Evolutionary conservation across 192 early-diverging fungal species (phyloP), one percentile per base, ranked within the genome.

Genomic region (Lunasporangiospora selenospora): DNA sequence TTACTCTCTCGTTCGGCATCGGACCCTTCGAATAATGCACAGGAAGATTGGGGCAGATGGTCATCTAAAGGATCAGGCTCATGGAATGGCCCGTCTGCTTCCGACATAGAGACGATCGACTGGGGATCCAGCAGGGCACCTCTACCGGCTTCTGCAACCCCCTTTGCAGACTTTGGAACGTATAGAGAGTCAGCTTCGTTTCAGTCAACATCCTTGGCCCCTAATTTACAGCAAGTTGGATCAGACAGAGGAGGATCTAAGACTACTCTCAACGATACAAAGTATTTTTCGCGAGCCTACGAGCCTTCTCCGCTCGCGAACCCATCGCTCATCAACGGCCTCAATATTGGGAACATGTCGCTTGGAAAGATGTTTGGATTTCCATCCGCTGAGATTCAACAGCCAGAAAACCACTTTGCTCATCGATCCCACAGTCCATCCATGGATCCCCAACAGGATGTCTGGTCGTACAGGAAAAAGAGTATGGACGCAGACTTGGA

Each of bases 291-390:
- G 3, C 53, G 69, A 10, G 69, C 69, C 5, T 73, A 73, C 43
- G 60, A 73, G 23, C 60, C 69, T 1, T 73, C 69, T 11, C 69
- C 69, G 31, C 55, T 73, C 1, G 60, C 69, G 13, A 58, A 73
- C 34, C 69, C 69, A 27, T 62, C 60, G 34, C 16, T 73, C 15
- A 40, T 63, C 13, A 57, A 39, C 11, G 58, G 55, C 36, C 62
- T 73, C 60, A 37, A 61, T 27, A 41, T 73, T 6, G 34, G 38
- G 19, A 73, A 73, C 49, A 73, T 73, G 30, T 73, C 69, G 0
- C 37, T 73, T 27, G 69, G 69, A 16, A 42, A 63, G n/a, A 58
- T 73, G 54, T 40, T 73, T 52, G 69, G 69, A 10, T 73, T 73
- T 29, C 69, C 69, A 12, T 73, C 69, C 4, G 69, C 69, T 4